A percentile compares a stretch with the other conserved stretches of the same genome.
Conservation (phyloP, 306 rosid genomes). For the Cucumis sativus region DNA sequence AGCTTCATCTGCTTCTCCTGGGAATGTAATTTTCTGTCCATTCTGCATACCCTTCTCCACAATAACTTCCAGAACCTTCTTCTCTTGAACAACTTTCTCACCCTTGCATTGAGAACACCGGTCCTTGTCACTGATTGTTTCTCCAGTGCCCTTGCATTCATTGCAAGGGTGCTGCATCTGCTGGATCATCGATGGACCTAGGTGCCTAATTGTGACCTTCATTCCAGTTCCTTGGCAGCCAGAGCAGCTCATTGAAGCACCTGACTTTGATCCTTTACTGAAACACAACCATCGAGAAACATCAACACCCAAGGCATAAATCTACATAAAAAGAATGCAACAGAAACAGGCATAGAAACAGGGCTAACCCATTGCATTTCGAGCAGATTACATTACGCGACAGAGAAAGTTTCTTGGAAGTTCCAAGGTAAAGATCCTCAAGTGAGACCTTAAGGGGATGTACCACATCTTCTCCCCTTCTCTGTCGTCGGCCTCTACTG, state of each 20-base stretch:
- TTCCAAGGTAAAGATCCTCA: constrained; percentile 69
- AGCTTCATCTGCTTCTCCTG: constrained; percentile 88
- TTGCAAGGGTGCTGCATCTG: constrained; percentile 86
- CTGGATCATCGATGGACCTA: constrained; percentile 75
- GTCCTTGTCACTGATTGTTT: constrained; percentile 59
- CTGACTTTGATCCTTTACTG: constrained; percentile 80
- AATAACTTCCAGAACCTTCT: constrained; percentile 61
- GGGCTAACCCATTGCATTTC: constrained; percentile 65
- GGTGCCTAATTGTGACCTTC: constrained; percentile 68
- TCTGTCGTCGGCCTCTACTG: constrained; percentile 63
- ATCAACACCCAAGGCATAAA: not conserved
- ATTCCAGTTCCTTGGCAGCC: constrained; percentile 79
- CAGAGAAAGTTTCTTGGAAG: constrained; percentile 66
- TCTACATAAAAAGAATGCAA: not conserved
- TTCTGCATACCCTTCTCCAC: constrained; percentile 94
- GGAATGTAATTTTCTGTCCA: constrained; percentile 78
- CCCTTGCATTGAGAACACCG: constrained; percentile 73
- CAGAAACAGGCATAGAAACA: not conserved
- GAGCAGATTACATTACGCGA: constrained; percentile 62
- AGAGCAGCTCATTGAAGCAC: constrained; percentile 50
- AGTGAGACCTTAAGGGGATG: constrained; percentile 69
- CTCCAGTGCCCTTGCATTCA: constrained; percentile 89
- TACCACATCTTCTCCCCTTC: constrained; percentile 69
- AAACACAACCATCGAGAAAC: not conserved
- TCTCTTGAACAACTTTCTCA: constrained; percentile 67